Percentiles rank a stretch among this genome's conserved stretches.
Evolutionary conservation across 176 grass and related monocot species (phyloP).

Genomic region (Carex myosuroides): DNA sequence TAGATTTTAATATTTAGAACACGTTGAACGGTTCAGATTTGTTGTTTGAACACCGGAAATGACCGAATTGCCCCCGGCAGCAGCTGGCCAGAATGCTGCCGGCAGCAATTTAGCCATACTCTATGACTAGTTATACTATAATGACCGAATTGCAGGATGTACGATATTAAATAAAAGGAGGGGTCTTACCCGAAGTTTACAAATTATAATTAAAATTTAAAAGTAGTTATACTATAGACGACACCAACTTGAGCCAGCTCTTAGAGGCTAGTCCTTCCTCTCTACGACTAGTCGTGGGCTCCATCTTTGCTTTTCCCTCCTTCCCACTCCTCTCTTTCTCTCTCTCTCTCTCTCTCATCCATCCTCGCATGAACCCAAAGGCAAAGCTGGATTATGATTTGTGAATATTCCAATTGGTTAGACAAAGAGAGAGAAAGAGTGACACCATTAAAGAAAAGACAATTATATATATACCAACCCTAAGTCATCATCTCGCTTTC

Average conservation of each 20-base stretch:
- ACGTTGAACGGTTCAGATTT: too few relatives aligned
- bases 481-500: slow-evolving; percentile 11
- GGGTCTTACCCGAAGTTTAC: background rate
- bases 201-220: background rate
- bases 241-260: slow-evolving; percentile 19
- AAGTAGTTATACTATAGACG: background rate
- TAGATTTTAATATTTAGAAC: too few relatives aligned
- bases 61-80: too few relatives aligned
- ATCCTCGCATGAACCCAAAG: background rate
- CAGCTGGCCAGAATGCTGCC: too few relatives aligned
- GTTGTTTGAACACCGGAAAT: too few relatives aligned
- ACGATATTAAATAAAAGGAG: background rate
- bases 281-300: slow-evolving; percentile 34
- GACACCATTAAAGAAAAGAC: background rate
- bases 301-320: slow-evolving; percentile 21
- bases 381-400: slow-evolving; percentile 14
- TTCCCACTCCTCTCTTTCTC: slow-evolving; percentile 12
- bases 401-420: slow-evolving; percentile 17
- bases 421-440: slow-evolving; percentile 1
- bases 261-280: slow-evolving; percentile 3
- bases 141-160: background rate
- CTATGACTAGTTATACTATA: too few relatives aligned
- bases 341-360: slow-evolving; percentile 1
- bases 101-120: too few relatives aligned
- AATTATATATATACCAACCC: slow-evolving; percentile 23